Conservation (phyloP, 768 basidiomycete species). For the Crassisporium funariophilum region DNA sequence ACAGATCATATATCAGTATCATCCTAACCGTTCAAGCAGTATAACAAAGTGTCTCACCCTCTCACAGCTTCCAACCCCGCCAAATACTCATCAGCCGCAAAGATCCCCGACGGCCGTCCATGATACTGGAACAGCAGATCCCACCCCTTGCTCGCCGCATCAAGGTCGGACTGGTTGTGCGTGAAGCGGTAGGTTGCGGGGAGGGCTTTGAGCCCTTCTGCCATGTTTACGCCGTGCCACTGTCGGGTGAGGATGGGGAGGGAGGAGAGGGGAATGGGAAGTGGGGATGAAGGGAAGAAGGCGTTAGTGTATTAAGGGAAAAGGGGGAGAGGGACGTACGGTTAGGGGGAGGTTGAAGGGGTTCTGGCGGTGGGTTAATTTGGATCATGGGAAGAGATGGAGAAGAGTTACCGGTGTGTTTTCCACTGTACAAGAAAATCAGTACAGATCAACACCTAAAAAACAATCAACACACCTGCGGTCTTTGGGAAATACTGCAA, state of each 20-base stretch:
- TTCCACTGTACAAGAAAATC: slow-evolving; percentile 27
- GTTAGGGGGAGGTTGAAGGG: slow-evolving; percentile 47
- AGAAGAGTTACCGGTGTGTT: slow-evolving; percentile 25
- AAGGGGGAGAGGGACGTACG: slow-evolving; percentile 20
- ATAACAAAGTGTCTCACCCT: slow-evolving; percentile 36
- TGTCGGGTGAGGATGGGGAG: slow-evolving; percentile 19
- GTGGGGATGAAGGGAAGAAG: no score
- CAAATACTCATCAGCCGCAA: slow-evolving; percentile 58
- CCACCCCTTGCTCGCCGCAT: slow-evolving; percentile 52
- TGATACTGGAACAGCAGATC: slow-evolving; percentile 61
- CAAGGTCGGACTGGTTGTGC: slow-evolving; percentile 57
- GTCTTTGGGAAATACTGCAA: slow-evolving; percentile 47
- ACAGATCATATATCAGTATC: not conserved
- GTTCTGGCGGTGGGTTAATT: no score
- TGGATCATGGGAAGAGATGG: not conserved
- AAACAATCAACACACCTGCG: slow-evolving; percentile 25
- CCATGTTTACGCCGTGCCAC: slow-evolving; percentile 64
- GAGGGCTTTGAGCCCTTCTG: slow-evolving; percentile 57
- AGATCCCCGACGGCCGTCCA: slow-evolving; percentile 57
- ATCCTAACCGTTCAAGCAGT: not conserved
- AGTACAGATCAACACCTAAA: not conserved
- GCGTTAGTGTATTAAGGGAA: no score
- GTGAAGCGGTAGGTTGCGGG: slow-evolving; percentile 57
- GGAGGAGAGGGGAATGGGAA: no score
- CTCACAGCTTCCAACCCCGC: slow-evolving; percentile 56